Evolutionary conservation across 768 basidiomycete genomes (phyloP).

Genomic region (Mycena latifolia): DNA sequence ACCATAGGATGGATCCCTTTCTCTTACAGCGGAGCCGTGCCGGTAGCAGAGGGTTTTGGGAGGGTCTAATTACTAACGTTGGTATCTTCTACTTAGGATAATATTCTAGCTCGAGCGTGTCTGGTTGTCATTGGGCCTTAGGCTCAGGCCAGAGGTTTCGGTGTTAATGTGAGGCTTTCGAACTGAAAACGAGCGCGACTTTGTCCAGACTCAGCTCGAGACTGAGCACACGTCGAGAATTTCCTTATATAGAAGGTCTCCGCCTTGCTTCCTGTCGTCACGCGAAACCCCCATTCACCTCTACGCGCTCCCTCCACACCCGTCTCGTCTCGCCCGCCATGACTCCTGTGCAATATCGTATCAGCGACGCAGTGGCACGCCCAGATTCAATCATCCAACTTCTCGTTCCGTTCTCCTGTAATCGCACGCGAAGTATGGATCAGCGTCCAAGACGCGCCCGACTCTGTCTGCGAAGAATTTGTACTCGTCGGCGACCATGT

Average conservation of each 20-base stretch:
- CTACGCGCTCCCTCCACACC: neutral
- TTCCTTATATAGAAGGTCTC: too few species aligned
- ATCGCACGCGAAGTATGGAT: constrained; percentile 12
- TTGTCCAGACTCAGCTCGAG: too few species aligned
- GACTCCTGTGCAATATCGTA: neutral
- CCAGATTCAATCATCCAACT: neutral
- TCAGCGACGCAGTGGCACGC: constrained; percentile 1
- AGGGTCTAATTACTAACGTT: too few species aligned
- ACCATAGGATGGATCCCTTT: constrained; percentile 9
- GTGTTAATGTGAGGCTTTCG: too few species aligned
- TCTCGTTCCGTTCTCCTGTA: constrained; percentile 17
- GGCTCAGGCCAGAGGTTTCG: too few species aligned
- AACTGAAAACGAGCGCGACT: too few species aligned
- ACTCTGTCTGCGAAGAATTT: constrained; percentile 19
- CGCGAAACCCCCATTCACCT: neutral
- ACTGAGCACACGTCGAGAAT: too few species aligned
- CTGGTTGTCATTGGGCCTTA: too few species aligned
- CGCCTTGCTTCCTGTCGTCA: neutral
- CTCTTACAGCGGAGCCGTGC: constrained; percentile 4
- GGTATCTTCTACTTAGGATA: neutral
- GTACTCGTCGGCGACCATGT: constrained; percentile 13
- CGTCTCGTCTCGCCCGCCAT: constrained; percentile 1
- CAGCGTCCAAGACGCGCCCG: constrained; percentile 19
- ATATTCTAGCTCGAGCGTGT: too few species aligned
- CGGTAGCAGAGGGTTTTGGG: neutral